Evolutionary conservation across 306 rosid genomes (phyloP).

Genomic region (Inga laurina): DNA sequence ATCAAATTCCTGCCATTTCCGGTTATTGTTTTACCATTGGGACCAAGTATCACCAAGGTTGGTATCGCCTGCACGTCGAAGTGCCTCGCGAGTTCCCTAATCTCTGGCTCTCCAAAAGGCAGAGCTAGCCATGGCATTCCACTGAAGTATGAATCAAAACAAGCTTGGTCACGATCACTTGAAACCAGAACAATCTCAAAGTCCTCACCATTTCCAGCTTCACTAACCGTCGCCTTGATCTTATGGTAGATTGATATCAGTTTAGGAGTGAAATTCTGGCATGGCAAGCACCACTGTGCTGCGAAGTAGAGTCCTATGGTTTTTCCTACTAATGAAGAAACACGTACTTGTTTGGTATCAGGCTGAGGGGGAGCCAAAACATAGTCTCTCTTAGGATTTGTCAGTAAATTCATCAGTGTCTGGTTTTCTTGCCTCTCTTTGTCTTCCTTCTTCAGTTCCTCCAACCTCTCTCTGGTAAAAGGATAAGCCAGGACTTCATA

Average conservation of each 20-base stretch:
- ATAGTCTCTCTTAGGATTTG: constrained; percentile 52
- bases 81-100: constrained; percentile 65
- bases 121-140: constrained; percentile 88
- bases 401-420: constrained; percentile 57
- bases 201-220: constrained; percentile 38
- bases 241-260: constrained; percentile 55
- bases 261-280: constrained; percentile 70
- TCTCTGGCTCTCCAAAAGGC: constrained; percentile 72
- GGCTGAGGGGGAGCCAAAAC: constrained; percentile 51
- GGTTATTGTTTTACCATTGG: constrained; percentile 88
- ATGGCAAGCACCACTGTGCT: constrained; percentile 86
- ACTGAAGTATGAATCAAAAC: constrained; percentile 60
- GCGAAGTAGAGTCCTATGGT: constrained; percentile 88
- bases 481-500: constrained; percentile 81
- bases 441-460: constrained; percentile 55
- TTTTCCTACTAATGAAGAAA: constrained; percentile 71
- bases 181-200: constrained; percentile 78
- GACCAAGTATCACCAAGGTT: constrained; percentile 71
- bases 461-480: constrained; percentile 63
- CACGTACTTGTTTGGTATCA: constrained; percentile 55
- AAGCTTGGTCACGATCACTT: constrained; percentile 57
- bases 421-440: constrained; percentile 83
- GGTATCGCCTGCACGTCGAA: constrained; percentile 81
- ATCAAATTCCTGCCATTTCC: constrained; percentile 69
- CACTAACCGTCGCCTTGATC: constrained; percentile 51